Evolutionary conservation across 805 yeast genomes (phyloP).

Genomic region (Starmerella powellii): DNA sequence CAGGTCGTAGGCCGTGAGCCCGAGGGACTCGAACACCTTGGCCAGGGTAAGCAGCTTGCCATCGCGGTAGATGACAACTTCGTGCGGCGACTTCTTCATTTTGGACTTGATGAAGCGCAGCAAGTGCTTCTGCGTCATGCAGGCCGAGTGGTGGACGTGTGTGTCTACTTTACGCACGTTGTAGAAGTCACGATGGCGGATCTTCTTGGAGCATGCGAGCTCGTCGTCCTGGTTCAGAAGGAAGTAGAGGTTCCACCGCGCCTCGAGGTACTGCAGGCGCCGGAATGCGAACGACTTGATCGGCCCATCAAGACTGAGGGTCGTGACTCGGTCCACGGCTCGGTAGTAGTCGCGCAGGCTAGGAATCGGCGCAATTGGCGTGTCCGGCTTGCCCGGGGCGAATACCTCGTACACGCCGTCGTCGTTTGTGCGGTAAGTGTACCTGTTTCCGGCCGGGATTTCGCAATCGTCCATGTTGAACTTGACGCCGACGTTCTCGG

Average conservation of each 20-base stretch:
- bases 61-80: slow-evolving; percentile 87
- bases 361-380: slow-evolving; percentile 50
- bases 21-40: slow-evolving; percentile 85
- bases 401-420: slow-evolving; percentile 63
- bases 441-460: slow-evolving; percentile 40
- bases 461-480: slow-evolving; percentile 48
- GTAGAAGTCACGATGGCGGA: slow-evolving; percentile 95
- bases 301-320: slow-evolving; percentile 85
- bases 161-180: slow-evolving; percentile 95
- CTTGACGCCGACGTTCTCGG: slow-evolving; percentile 35
- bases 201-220: slow-evolving; percentile 73
- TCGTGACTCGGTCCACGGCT: slow-evolving; percentile 64
- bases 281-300: slow-evolving; percentile 91
- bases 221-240: slow-evolving; percentile 87
- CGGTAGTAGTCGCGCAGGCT: slow-evolving; percentile 70
- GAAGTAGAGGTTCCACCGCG: slow-evolving; percentile 88
- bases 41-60: slow-evolving; percentile 71
- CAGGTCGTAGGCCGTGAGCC: slow-evolving; percentile 84
- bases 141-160: slow-evolving; percentile 97
- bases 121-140: slow-evolving; percentile 97
- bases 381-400: slow-evolving; percentile 25
- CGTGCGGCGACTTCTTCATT: slow-evolving; percentile 73
- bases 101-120: slow-evolving; percentile 89
- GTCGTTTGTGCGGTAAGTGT: slow-evolving; percentile 38
- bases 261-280: slow-evolving; percentile 85